Conservation (phyloP, 352 stramenopile genomes). For the Phytophthora agathidicida region DNA sequence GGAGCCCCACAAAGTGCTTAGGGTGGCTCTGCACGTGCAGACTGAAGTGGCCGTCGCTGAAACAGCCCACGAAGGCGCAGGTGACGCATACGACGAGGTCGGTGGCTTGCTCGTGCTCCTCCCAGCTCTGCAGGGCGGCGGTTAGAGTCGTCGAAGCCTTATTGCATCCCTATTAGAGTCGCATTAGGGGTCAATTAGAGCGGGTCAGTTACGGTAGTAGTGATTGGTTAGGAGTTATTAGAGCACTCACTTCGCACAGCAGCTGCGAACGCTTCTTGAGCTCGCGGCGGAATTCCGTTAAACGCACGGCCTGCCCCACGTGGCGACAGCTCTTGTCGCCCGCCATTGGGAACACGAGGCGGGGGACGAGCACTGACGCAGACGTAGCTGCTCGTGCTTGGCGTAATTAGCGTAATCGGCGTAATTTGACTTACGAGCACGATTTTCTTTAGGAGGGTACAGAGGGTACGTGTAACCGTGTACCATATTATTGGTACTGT, state of each 20-base stretch:
- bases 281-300: slow-evolving; percentile 55
- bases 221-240: background rate
- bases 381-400: slow-evolving; percentile 8
- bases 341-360: slow-evolving; percentile 27
- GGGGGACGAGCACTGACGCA: background rate
- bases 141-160: background rate
- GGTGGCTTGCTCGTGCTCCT: slow-evolving; percentile 32
- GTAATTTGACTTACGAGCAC: no score
- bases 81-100: slow-evolving; percentile 63
- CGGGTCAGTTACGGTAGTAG: slow-evolving; percentile 6
- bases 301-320: slow-evolving; percentile 54
- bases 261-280: slow-evolving; percentile 53
- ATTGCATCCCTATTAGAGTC: slow-evolving; percentile 13
- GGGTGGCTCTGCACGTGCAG: slow-evolving; percentile 53
- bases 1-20: slow-evolving; percentile 70
- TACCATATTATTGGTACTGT: no score
- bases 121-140: slow-evolving; percentile 39
- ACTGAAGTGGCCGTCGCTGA: slow-evolving; percentile 55
- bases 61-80: slow-evolving; percentile 67
- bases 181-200: slow-evolving; percentile 1
- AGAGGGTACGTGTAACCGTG: no score
- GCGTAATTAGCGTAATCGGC: no score
- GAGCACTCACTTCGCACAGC: slow-evolving; percentile 37
- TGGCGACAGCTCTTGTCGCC: slow-evolving; percentile 64
- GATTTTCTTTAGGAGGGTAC: no score